phyloP scores from a whole-genome alignment of 345 rosid species.

The Raphanus sativus region DNA sequence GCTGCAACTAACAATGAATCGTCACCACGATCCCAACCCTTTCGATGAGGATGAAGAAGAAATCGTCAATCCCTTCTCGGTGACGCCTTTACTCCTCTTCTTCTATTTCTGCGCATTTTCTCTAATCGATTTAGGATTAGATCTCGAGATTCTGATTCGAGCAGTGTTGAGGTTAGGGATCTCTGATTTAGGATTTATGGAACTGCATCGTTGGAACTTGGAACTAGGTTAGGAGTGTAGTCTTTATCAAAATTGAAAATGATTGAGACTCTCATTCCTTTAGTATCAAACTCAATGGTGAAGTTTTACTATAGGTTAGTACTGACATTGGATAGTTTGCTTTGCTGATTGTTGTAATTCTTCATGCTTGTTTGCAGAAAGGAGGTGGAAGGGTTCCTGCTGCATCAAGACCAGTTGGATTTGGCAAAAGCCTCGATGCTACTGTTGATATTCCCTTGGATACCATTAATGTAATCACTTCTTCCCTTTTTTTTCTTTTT shows the following conservation, averaged over 20 bases:
- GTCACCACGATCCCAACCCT: constrained; percentile 86
- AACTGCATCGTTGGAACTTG: constrained; percentile 28
- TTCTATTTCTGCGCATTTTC: too few relatives aligned
- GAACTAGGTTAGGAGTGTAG: neutral
- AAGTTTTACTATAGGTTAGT: neutral
- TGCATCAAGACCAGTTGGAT: constrained; percentile 60
- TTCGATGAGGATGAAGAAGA: constrained; percentile 70
- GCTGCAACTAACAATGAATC: constrained; percentile 58
- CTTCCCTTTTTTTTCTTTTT: too few relatives aligned
- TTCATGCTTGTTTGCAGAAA: constrained; percentile 46
- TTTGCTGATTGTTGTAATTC: neutral
- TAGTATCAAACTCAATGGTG: neutral
- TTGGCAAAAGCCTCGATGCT: constrained; percentile 71
- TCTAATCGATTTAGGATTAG: too few relatives aligned
- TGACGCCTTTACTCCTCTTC: constrained; percentile 6
- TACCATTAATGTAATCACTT: constrained; percentile 59
- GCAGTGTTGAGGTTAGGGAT: constrained; percentile 19
- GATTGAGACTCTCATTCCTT: neutral
- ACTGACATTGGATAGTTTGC: neutral
- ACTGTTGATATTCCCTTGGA: constrained; percentile 90
- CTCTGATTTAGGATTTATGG: neutral
- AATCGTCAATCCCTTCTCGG: constrained; percentile 96
- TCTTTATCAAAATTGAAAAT: neutral
- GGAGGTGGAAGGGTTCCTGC: constrained; percentile 66
- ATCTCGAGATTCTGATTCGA: too few relatives aligned